Base-by-base conservation (phyloP, 2,329 filamentous ascomycete species). In the Fusarium cyanostomum region DNA sequence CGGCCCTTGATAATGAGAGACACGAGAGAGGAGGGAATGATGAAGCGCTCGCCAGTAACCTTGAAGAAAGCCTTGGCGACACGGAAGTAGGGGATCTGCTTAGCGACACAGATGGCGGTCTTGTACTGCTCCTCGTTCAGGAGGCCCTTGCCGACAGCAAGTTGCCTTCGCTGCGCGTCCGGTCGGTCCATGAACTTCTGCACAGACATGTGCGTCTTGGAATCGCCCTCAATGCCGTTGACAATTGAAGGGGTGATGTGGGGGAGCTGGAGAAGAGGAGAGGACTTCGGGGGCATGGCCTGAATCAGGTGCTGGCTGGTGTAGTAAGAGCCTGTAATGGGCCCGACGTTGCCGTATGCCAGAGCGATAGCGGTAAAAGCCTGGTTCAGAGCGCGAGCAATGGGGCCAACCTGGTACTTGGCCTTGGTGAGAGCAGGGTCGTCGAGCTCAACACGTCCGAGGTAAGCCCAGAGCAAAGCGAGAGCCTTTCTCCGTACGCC, bases 41-140 rank as follows among this genome's bases (percentile, higher is more conserved):
- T 92, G 75, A 90, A 91, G 67, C 91, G 92, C 79, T 99, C 96
- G 73, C 95, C 95, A 49, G 92, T 89, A 41, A 99, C 96, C 83
- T 99, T 99, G 87, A 99, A 99, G 79, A 97, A 99, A 8, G 93
- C 92, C 80, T 93, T 96, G 72, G 92, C 92, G 10, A 99, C 88
- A 56, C 91, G 86, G 52, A 99, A 83, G 64, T 88, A 86, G 2
- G 95, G 95, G 26, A 99, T 84, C 78, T 97, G 92, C 69, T 88
- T 87, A 26, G 93, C 94, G 27, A 97, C 90, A 42, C 79, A 79
- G 59, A 97, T 83, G 33, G 90, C 91, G 37, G 89, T 85, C 64
- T 86, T 81, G 78, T 97, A 97, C 75, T 97, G 87, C 59, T 86
- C 78, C 67, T 92, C 89, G 5, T 85, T 89, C 33, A 99, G 80